Evolutionary conservation across 257 asterid genomes (phyloP), one percentile per base, ranked within the genome.

Genomic region (Thymus mandschuricus): DNA sequence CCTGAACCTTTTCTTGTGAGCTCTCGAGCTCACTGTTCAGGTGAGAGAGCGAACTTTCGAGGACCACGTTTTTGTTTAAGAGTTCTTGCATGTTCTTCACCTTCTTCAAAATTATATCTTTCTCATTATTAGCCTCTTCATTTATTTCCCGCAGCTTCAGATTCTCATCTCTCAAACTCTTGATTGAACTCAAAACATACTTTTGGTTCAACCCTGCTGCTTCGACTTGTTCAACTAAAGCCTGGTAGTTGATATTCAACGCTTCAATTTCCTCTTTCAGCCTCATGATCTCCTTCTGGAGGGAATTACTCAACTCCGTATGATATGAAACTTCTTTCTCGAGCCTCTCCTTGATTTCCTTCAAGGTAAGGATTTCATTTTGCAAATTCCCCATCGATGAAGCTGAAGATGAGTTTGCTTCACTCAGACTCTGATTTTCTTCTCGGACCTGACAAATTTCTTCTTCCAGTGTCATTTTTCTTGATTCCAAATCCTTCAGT

Each of bases 301-400:
- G 86, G 70, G 90, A 83, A 76, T 80, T 71, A 72, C 86, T 87
- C 58, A 78, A 75, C 11, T 63, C 77, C 43, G 78, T 81, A 73
- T 92, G 98, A 75, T 64, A 82, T 21, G 76, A 73, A 69, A 89
- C 95, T 82, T 88, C 96, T 34, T 74, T 82, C 79, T 95, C 96
- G 35, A 95, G 96, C 57, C 84, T 95, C 70, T 66, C 89, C 85
- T 88, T 92, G 69, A 92, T 84, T 83, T 78, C 86, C 85, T 90
- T 90, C 83, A 95, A 72, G 78, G 78, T 76, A 62, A 73, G 68
- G 33, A 95, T 78, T 67, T 92, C 98, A 34, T 73, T 83, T 71
- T 87, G 86, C 80, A 85, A 77, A 76, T 78, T 83, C 79, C 85
- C 89, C 70, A 86, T 76, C 3, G 83, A 78, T 69, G 73, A 76